These are phyloP conservation scores for Penicillium salamii DNA, from an alignment of 495 filamentous ascomycete species.

Conservation along the genomic window DNA sequence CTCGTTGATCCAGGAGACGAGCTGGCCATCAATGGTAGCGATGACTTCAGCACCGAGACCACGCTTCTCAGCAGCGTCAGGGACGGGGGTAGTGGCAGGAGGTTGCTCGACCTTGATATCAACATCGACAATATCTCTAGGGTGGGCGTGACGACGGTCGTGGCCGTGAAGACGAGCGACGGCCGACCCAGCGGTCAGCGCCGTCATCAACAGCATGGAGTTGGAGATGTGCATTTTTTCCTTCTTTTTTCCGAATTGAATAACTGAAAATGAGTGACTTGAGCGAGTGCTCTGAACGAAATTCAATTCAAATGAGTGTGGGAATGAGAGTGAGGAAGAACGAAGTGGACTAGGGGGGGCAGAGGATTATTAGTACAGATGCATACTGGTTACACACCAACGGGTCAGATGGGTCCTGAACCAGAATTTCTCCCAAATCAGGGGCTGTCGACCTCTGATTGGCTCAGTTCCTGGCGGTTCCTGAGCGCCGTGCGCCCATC, in stretches of 20 bases:
- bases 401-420: slow-evolving; percentile 1
- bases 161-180: slow-evolving; percentile 45
- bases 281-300: slow-evolving; percentile 25
- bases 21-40: slow-evolving; percentile 61
- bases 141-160: slow-evolving; percentile 44
- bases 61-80: slow-evolving; percentile 47
- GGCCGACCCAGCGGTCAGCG: slow-evolving; percentile 42
- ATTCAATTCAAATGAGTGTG: slow-evolving; percentile 24
- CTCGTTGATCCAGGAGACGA: slow-evolving; percentile 63
- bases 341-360: slow-evolving; percentile 20
- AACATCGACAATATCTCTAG: slow-evolving; percentile 26
- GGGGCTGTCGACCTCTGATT: slow-evolving; percentile 8
- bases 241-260: slow-evolving; percentile 13
- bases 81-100: slow-evolving; percentile 47
- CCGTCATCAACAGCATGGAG: slow-evolving; percentile 36
- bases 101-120: slow-evolving; percentile 35
- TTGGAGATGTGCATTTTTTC: slow-evolving; percentile 43
- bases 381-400: slow-evolving; percentile 1
- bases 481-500: slow-evolving; percentile 3
- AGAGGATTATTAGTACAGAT: slow-evolving; percentile 1
- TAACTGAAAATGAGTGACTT: slow-evolving; percentile 19
- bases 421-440: slow-evolving; percentile 6
- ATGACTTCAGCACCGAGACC: slow-evolving; percentile 48
- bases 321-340: slow-evolving; percentile 16
- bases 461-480: slow-evolving; percentile 9